A percentile compares a stretch with the other conserved stretches of the same genome.
These are phyloP conservation scores for Tanacetum coccineum DNA, from an alignment of 129 eudicot genomes.

Conservation along the genomic window DNA sequence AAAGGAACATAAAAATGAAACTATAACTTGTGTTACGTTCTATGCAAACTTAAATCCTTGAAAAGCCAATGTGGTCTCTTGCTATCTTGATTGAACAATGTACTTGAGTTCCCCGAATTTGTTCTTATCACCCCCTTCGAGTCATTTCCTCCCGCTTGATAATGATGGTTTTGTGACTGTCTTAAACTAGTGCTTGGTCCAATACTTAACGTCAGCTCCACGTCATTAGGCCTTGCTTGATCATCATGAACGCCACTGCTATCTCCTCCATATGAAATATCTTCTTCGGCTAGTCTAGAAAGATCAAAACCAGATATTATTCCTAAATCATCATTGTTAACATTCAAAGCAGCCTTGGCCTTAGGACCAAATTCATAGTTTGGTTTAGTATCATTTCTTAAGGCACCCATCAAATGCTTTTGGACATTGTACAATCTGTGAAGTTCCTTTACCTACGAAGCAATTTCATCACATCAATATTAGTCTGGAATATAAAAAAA, in stretches of 20 bases:
- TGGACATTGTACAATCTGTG: constrained; percentile 60
- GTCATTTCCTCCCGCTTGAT: constrained; percentile 4
- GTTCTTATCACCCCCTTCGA: constrained; percentile 24
- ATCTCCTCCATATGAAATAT: constrained; percentile 29
- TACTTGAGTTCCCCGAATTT: constrained; percentile 33
- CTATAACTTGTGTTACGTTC: constrained; percentile 25
- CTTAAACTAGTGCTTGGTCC: constrained; percentile 43
- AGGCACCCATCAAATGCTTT: constrained; percentile 45
- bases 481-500: background rate
- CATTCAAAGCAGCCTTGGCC: constrained; percentile 9
- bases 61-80: constrained; percentile 48
- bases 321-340: constrained; percentile 25
- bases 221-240: constrained; percentile 22
- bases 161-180: constrained; percentile 19
- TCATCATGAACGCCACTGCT: constrained; percentile 20
- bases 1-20: background rate
- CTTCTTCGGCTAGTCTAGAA: constrained; percentile 35
- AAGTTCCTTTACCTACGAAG: constrained; percentile 62
- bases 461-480: background rate
- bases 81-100: constrained; percentile 31
- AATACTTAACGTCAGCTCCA: constrained; percentile 59
- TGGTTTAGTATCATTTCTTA: constrained; percentile 27
- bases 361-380: background rate
- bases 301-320: constrained; percentile 40
- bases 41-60: constrained; percentile 44